Evolutionary conservation across 768 basidiomycete species (phyloP).

Genomic region (Boletus sensibilis): DNA sequence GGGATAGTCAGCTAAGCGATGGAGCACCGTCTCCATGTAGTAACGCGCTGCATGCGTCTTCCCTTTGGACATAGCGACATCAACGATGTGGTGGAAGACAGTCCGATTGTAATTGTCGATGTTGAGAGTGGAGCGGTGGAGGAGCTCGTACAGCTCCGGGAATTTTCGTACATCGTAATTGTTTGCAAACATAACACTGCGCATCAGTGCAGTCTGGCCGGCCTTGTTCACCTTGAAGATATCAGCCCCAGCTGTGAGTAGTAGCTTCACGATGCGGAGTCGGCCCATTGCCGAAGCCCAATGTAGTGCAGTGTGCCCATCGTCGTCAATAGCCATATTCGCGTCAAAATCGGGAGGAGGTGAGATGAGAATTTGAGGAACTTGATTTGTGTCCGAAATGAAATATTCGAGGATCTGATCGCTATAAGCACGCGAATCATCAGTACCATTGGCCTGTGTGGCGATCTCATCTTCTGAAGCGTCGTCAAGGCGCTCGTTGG

Average conservation of each 20-base stretch:
- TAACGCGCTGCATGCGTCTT: conserved; percentile 98
- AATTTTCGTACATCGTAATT: conserved; percentile 99
- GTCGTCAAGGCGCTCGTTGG: conserved; percentile 46
- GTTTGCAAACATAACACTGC: conserved; percentile 98
- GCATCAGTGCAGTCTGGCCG: conserved; percentile 97
- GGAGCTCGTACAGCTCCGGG: conserved; percentile 92
- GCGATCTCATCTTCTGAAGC: conserved; percentile 43
- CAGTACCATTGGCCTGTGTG: conserved; percentile 42
- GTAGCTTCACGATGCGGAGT: conserved; percentile 89
- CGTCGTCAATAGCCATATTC: conserved; percentile 96
- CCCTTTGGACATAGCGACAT: conserved; percentile 95
- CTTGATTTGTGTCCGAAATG: conserved; percentile 92
- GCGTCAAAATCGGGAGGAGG: conserved; percentile 93
- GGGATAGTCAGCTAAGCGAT: conserved; percentile 86
- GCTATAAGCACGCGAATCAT: conserved; percentile 73
- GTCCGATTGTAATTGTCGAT: conserved; percentile 98
- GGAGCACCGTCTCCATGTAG: conserved; percentile 96
- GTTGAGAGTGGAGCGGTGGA: conserved; percentile 97
- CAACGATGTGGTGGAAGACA: conserved; percentile 96
- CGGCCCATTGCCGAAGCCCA: conserved; percentile 99
- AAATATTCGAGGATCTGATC: conserved; percentile 98
- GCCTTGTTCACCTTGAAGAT: conserved; percentile 96
- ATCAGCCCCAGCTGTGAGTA: conserved; percentile 92
- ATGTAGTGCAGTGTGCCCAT: conserved; percentile 94
- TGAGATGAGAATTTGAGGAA: conserved; percentile 81